Conservation (phyloP, 2,329 filamentous ascomycete species). For the Chaetomiaceae sp. region DNA sequence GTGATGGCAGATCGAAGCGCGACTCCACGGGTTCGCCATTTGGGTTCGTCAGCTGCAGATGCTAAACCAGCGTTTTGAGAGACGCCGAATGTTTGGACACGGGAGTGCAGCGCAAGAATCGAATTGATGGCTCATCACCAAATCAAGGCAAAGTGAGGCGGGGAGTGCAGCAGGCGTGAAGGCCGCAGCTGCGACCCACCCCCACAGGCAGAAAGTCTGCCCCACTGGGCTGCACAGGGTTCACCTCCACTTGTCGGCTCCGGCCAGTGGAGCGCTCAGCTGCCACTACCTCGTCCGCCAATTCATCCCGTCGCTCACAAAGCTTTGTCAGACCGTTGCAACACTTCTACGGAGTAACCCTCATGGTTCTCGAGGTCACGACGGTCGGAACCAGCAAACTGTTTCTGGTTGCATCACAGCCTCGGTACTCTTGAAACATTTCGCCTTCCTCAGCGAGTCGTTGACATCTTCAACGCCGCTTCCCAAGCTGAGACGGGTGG, state of each 20-base stretch:
- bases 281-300: too few relatives aligned
- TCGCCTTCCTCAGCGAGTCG: too few relatives aligned
- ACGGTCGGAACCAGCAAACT: not conserved
- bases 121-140: too few relatives aligned
- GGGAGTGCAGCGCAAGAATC: not conserved
- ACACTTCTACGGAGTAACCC: not conserved
- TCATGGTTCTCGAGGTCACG: not conserved
- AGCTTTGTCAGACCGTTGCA: not conserved
- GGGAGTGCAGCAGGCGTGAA: too few relatives aligned
- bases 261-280: not conserved
- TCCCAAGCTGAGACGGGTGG: not conserved
- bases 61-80: too few relatives aligned
- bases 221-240: not conserved
- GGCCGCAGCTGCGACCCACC: not conserved
- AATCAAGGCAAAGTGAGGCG: too few relatives aligned
- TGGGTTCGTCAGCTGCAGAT: too few relatives aligned
- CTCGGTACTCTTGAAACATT: not conserved
- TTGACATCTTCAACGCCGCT: not conserved
- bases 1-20: too few relatives aligned
- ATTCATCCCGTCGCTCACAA: not conserved
- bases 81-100: too few relatives aligned
- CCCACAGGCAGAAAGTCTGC: not conserved
- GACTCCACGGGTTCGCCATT: too few relatives aligned
- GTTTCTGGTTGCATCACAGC: not conserved
- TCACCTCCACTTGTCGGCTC: not conserved